These are phyloP conservation scores for Fusarium sp. DNA, from an alignment of 2,329 filamentous ascomycete genomes.

Conservation along the genomic window DNA sequence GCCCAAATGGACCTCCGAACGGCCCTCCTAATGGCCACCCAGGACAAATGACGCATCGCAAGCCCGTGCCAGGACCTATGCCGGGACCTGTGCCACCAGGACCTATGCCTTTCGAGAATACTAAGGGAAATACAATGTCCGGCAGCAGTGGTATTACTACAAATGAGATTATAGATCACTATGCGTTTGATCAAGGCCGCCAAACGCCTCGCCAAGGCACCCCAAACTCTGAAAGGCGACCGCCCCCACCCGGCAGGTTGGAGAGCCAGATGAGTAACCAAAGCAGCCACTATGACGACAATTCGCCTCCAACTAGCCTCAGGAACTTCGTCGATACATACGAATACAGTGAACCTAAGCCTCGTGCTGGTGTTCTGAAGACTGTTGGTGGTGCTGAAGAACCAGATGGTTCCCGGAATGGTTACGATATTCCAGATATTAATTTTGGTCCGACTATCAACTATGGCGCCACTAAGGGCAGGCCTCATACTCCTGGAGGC, in stretches of 20 bases:
- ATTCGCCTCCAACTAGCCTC: slow-evolving; percentile 55
- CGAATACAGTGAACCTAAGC: slow-evolving; percentile 50
- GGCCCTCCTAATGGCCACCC: slow-evolving; percentile 34
- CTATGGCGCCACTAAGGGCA: slow-evolving; percentile 59
- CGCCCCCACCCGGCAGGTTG: slow-evolving; percentile 44
- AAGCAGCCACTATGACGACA: slow-evolving; percentile 70
- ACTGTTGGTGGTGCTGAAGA: slow-evolving; percentile 72
- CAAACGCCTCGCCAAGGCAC: slow-evolving; percentile 32
- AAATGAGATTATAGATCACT: slow-evolving; percentile 56
- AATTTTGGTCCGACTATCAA: slow-evolving; percentile 89
- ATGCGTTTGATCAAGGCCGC: slow-evolving; percentile 48
- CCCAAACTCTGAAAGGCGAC: slow-evolving; percentile 38
- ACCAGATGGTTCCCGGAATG: slow-evolving; percentile 34
- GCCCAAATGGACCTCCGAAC: slow-evolving; percentile 40
- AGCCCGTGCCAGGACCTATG: slow-evolving; percentile 45
- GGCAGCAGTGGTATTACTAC: slow-evolving; percentile 49
- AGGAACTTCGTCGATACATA: slow-evolving; percentile 43
- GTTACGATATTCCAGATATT: slow-evolving; percentile 75
- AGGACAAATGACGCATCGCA: slow-evolving; percentile 43
- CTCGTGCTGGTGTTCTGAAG: slow-evolving; percentile 82
- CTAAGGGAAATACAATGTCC: slow-evolving; percentile 42
- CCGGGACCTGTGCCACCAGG: slow-evolving; percentile 25
- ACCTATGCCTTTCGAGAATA: slow-evolving; percentile 35
- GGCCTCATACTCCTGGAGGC: slow-evolving; percentile 51
- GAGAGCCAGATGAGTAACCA: slow-evolving; percentile 47